Evolutionary conservation across 1,139 yeast species (phyloP), one percentile per base, ranked within the genome.

Genomic region (Debaryomyces fabryi): DNA sequence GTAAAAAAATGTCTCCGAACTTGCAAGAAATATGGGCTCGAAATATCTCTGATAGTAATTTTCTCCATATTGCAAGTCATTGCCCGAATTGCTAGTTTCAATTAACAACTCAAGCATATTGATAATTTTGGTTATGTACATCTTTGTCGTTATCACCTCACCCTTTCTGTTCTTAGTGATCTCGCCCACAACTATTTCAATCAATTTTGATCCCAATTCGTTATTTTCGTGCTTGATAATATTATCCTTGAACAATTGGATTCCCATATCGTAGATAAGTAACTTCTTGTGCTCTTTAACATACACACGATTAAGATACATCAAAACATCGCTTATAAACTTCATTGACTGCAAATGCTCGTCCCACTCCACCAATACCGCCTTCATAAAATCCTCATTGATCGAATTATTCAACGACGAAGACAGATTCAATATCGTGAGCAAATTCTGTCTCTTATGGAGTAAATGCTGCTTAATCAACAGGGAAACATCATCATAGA

Each of bases 251-350:
- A 86, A 88, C 8, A 85, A 63, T 34, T 76, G 77, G 35, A 87
- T 74, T 0, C 97, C 96, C 42, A 86, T 76, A 59, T 91, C 97
- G 59, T 87, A 87, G 3, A 88, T 78, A 47, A 85, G 69, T 1
- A 90, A 82, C 44, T 82, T 69, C 55, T 83, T 83, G 49, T 82
- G 81, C 54, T 87, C 96, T 53, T 82, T 83, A 25, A 92, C 88
- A 57, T 88, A 90, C 0, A 90, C 96, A 39, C 96, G 78, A 63
- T 93, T 74, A 79, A 93, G 69, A 62, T 93, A 93, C 88, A 91
- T 86, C 65, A 91, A 69, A 4, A 93, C 88, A 63, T 93, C 97
- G 56, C 95, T 82, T 37, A 92, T 81, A 74, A 88, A 83, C 55
- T 88, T 78, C 86, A 91, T 86, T 44, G 89, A 79, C 42, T 85